Percentiles rank a stretch among this genome's conserved stretches.
phyloP scores from a whole-genome alignment of 1,139 yeast species.

The Blastobotrys serpentis region DNA sequence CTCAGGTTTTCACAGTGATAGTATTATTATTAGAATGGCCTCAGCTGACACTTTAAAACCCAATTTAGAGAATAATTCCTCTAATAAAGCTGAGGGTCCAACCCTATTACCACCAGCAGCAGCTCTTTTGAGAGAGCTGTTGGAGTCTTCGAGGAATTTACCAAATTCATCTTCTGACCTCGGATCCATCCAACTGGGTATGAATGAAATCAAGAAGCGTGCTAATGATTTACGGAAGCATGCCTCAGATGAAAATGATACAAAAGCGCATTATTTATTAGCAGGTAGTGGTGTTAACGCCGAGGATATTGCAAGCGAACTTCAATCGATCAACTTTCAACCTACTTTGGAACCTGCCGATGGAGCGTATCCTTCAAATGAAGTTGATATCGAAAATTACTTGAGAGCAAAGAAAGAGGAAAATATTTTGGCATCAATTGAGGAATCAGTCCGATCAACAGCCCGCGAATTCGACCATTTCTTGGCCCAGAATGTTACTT shows the following conservation, averaged over 20 bases:
- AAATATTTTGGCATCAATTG: slow-evolving; percentile 78
- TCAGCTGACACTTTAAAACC: slow-evolving; percentile 10
- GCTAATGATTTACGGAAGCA: slow-evolving; percentile 59
- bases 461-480: slow-evolving; percentile 80
- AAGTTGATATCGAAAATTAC: slow-evolving; percentile 35
- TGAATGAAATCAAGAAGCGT: slow-evolving; percentile 72
- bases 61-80: neutral
- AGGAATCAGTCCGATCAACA: slow-evolving; percentile 70
- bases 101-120: slow-evolving; percentile 44
- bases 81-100: slow-evolving; percentile 9
- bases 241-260: slow-evolving; percentile 50
- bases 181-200: slow-evolving; percentile 72
- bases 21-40: slow-evolving; percentile 1
- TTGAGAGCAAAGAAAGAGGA: slow-evolving; percentile 75
- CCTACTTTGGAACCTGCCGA: slow-evolving; percentile 32
- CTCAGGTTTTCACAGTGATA: neutral
- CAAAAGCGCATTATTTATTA: slow-evolving; percentile 85
- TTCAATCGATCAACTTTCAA: slow-evolving; percentile 35
- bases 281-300: slow-evolving; percentile 90
- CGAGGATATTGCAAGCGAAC: slow-evolving; percentile 75
- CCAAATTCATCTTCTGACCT: slow-evolving; percentile 64
- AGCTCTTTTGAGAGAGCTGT: slow-evolving; percentile 55
- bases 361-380: slow-evolving; percentile 26
- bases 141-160: slow-evolving; percentile 68
- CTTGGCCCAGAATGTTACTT: slow-evolving; percentile 66